Base-by-base conservation (phyloP, 2,329 filamentous ascomycete species). In the Coniella lustricola region DNA sequence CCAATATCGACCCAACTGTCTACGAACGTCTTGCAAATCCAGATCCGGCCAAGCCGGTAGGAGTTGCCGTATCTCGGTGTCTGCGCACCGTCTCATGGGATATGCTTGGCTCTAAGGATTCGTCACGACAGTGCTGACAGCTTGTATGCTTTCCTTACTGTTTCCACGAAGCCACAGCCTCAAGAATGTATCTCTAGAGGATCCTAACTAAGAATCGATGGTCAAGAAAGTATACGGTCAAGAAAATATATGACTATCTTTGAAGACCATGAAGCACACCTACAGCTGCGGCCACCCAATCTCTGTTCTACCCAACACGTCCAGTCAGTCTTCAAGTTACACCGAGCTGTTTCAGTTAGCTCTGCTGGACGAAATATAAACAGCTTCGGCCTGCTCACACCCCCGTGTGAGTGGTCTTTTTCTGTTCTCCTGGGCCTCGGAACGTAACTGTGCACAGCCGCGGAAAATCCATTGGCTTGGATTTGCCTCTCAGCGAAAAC, bases 391-490 rank as follows among this genome's bases (percentile, higher is more conserved):
- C 49, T 54, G 37, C 51, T 37, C 46, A 35, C 42, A 20, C 31
- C 48, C 37, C 40, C 42, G 45, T 50, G 40, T 29, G 25, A 10
- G 40, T 34, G 39, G 44, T 41, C 47, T 48, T 22, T 44, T 44
- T 48, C 50, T 54, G 37, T 46, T 43, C 35, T 56, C 48, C 46
- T 50, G 40, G 49, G 41, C 44, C 49, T 49, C 48, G 46, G 33
- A 35, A 45, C 40, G 51, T 56, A 54, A 48, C 47, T 47, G 46
- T 49, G 53, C 53, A 55, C 54, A 51, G 49, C 56, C 48, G 50
- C 54, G 56, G 56, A 54, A 48, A 56, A 52, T 56, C 54, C 51
- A 50, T 49, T 48, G 38, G 38, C 46, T 58, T 52, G 54, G 52
- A 55, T 44, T 51, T 54, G 43, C 47, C 39, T 37, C 37, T 33